Percentiles rank a stretch among this genome's conserved stretches.
These are phyloP conservation scores for Paxillus rubicundulus DNA, from an alignment of 768 basidiomycete genomes.

Conservation along the genomic window DNA sequence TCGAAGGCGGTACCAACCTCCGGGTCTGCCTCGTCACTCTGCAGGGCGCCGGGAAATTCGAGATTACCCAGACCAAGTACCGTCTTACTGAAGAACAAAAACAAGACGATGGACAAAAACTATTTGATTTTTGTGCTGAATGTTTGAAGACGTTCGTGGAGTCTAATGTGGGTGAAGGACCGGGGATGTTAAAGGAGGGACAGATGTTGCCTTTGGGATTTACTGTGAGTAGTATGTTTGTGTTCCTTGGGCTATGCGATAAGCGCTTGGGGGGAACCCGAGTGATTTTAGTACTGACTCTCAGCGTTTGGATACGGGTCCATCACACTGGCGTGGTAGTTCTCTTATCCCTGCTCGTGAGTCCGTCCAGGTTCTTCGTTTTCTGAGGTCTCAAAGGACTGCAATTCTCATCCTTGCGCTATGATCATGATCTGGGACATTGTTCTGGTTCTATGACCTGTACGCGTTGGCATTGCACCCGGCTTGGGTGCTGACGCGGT, in stretches of 20 bases:
- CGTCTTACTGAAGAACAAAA: slow-evolving; percentile 97
- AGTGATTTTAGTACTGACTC: not conserved
- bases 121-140: slow-evolving; percentile 98
- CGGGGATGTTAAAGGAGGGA: slow-evolving; percentile 47
- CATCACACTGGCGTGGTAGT: slow-evolving; percentile 41
- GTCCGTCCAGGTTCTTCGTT: slow-evolving; percentile 29
- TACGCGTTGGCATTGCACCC: not conserved
- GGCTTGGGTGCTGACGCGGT: no score
- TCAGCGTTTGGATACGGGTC: slow-evolving; percentile 1
- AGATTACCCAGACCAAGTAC: slow-evolving; percentile 97
- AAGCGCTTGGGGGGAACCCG: not conserved
- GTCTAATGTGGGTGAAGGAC: slow-evolving; percentile 58
- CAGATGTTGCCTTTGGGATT: slow-evolving; percentile 82
- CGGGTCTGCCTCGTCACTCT: slow-evolving; percentile 95
- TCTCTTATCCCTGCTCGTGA: slow-evolving; percentile 93
- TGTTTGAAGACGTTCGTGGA: slow-evolving; percentile 87
- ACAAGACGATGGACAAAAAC: slow-evolving; percentile 90
- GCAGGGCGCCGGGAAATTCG: slow-evolving; percentile 92
- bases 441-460: not conserved
- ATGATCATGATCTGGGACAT: not conserved
- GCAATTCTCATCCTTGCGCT: not conserved
- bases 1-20: slow-evolving; percentile 90
- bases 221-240: slow-evolving; percentile 61
- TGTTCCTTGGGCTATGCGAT: not conserved
- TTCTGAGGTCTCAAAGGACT: not conserved